A percentile compares a stretch with the other conserved stretches of the same genome.
Conservation (phyloP, 345 rosid species). For the Aquilaria malaccensis region DNA sequence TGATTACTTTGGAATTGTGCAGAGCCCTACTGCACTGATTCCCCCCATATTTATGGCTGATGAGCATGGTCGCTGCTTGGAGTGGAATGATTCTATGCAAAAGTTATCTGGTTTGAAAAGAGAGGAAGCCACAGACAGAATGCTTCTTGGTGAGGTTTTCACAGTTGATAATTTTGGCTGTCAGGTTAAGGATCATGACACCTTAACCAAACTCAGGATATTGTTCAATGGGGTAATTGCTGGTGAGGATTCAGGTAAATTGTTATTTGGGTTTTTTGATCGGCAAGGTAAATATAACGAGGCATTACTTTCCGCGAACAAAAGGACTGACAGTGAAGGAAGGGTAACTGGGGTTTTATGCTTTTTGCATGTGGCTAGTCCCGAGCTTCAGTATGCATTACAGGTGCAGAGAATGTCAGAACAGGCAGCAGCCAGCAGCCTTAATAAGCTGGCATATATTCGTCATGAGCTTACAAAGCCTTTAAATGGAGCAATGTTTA, state of each 20-base stretch:
- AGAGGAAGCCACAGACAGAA: constrained; percentile 49
- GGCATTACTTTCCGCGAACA: constrained; percentile 60
- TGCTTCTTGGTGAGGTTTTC: constrained; percentile 82
- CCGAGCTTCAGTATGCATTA: constrained; percentile 70
- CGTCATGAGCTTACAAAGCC: constrained; percentile 55
- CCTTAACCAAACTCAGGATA: constrained; percentile 62
- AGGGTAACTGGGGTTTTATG: constrained; percentile 55
- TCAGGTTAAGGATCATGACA: constrained; percentile 59
- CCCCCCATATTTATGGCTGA: constrained; percentile 77
- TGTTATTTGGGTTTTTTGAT: constrained; percentile 61
- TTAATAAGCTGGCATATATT: constrained; percentile 56
- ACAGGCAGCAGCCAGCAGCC: constrained; percentile 48
- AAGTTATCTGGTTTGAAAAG: constrained; percentile 68
- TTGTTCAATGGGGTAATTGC: constrained; percentile 45
- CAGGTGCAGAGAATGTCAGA: constrained; percentile 69
- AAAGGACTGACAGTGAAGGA: constrained; percentile 54
- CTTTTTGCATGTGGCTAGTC: constrained; percentile 73
- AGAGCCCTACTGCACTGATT: constrained; percentile 62
- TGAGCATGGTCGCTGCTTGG: constrained; percentile 62
- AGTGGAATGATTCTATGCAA: constrained; percentile 85
- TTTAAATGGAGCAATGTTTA: constrained; percentile 43
- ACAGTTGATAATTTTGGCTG: constrained; percentile 49
- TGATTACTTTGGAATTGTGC: constrained; percentile 63
- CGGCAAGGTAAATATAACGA: constrained; percentile 49
- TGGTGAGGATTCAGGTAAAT: constrained; percentile 51